Evolutionary conservation across 73 alveolate genomes (phyloP).

Genomic region (Tetrahymena borealis): DNA sequence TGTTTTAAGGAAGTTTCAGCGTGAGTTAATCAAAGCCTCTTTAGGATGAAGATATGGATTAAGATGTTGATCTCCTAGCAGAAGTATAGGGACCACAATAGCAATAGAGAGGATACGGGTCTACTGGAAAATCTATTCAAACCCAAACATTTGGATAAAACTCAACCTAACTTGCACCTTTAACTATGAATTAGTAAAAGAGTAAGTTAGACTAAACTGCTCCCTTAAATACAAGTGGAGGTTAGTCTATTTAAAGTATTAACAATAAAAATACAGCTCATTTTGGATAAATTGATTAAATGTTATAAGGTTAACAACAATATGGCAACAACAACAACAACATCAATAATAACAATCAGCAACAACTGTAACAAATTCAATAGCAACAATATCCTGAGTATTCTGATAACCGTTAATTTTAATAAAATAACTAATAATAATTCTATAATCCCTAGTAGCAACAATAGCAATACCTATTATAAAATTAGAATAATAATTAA

Average conservation of each 20-base stretch:
- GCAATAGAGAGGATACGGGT: not conserved
- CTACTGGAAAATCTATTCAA: not conserved
- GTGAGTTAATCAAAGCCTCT: not conserved
- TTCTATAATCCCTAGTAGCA: not conserved
- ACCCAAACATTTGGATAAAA: not conserved
- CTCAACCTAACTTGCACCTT: not conserved
- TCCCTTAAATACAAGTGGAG: not conserved
- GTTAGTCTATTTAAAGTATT: not conserved
- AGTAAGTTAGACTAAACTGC: not conserved
- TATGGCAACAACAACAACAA: not conserved
- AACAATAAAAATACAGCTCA: not conserved
- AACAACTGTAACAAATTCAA: not conserved
- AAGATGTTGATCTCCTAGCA: not conserved
- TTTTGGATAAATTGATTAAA: not conserved
- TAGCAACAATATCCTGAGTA: not conserved
- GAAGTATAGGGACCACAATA: not conserved
- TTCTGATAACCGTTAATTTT: not conserved
- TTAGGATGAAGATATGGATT: not conserved
- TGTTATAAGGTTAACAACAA: not conserved
- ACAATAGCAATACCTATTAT: not conserved
- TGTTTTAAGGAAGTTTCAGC: not conserved
- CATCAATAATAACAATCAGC: not conserved
- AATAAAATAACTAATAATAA: not conserved
- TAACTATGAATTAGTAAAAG: not conserved
- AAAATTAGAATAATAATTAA: not conserved